Evolutionary conservation across 768 basidiomycete genomes (phyloP).

Genomic region (Cyclocybe cylindracea): DNA sequence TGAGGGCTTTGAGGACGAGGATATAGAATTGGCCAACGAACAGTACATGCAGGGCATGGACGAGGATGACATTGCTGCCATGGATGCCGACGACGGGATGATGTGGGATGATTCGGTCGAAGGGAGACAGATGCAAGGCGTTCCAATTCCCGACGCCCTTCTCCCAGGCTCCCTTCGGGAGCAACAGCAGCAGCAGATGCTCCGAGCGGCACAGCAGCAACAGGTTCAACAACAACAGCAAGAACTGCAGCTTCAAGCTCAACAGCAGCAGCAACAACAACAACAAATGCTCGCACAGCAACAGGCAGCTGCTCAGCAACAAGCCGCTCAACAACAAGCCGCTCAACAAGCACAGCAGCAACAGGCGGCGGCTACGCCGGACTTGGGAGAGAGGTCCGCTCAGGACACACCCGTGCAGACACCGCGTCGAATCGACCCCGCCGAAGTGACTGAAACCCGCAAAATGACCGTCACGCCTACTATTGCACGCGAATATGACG

Average conservation of each 20-base stretch:
- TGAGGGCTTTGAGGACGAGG: constrained; percentile 71
- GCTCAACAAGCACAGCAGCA: constrained; percentile 30
- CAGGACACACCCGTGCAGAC: constrained; percentile 16
- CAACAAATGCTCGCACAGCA: constrained; percentile 34
- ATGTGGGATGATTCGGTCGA: constrained; percentile 78
- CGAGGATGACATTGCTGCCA: constrained; percentile 30
- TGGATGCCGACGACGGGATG: constrained; percentile 85
- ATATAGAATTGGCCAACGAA: constrained; percentile 60
- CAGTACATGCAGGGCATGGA: constrained; percentile 39
- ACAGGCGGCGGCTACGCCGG: constrained; percentile 40
- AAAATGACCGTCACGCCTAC: constrained; percentile 79
- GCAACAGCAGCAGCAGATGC: constrained; percentile 30
- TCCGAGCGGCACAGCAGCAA: constrained; percentile 30
- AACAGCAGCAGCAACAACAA: constrained; percentile 32
- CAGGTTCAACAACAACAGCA: constrained; percentile 35
- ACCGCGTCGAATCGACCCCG: constrained; percentile 53
- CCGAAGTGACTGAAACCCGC: constrained; percentile 70
- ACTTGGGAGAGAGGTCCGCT: constrained; percentile 50
- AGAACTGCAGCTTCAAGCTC: constrained; percentile 16
- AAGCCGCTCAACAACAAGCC: constrained; percentile 25
- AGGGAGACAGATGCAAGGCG: constrained; percentile 12
- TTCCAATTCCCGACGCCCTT: constrained; percentile 33
- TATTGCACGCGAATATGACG: constrained; percentile 61
- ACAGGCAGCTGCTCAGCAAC: constrained; percentile 21
- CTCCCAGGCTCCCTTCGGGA: constrained; percentile 33